phyloP scores from a whole-genome alignment of 1,284 basidiomycete genomes.

The Sphaerobolus stellatus region DNA sequence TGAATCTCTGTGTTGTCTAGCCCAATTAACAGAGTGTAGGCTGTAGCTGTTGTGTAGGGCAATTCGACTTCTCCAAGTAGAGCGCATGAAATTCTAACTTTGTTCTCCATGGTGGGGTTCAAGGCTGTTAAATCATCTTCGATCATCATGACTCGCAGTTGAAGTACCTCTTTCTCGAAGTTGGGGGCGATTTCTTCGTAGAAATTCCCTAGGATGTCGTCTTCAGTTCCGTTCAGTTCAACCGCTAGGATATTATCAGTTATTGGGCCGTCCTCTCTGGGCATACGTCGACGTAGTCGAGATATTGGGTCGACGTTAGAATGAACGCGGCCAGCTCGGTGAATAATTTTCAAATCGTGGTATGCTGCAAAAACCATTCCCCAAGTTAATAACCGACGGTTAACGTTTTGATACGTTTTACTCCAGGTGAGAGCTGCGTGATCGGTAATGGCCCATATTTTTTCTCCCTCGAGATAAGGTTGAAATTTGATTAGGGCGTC shows the following conservation, averaged over 20 bases:
- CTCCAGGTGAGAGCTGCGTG: conserved; percentile 20
- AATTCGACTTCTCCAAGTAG: not conserved
- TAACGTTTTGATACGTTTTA: conserved; percentile 21
- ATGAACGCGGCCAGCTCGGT: conserved; percentile 21
- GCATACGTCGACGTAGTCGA: conserved; percentile 12
- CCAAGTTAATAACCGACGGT: conserved; percentile 18
- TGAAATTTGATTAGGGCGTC: conserved; percentile 22
- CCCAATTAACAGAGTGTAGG: not conserved
- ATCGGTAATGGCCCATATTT: conserved; percentile 12
- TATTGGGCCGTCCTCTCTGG: not conserved
- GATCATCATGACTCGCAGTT: not conserved
- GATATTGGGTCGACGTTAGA: conserved; percentile 26
- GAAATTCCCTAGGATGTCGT: not conserved
- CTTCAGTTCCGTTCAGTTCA: not conserved
- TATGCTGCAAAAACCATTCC: conserved; percentile 22
- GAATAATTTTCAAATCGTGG: conserved; percentile 21
- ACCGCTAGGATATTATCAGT: not conserved
- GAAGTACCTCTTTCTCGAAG: not conserved
- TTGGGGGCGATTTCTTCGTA: not conserved
- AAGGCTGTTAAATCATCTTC: too few relatives aligned
- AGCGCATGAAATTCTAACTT: too few relatives aligned
- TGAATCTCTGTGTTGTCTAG: not conserved
- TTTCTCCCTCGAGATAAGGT: conserved; percentile 19
- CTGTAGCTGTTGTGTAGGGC: not conserved
- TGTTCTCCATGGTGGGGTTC: too few relatives aligned